Percentiles rank a stretch among this genome's conserved stretches.
These are phyloP conservation scores for Lachnellula suecica DNA, from an alignment of 2,329 filamentous ascomycete species.

Conservation along the genomic window DNA sequence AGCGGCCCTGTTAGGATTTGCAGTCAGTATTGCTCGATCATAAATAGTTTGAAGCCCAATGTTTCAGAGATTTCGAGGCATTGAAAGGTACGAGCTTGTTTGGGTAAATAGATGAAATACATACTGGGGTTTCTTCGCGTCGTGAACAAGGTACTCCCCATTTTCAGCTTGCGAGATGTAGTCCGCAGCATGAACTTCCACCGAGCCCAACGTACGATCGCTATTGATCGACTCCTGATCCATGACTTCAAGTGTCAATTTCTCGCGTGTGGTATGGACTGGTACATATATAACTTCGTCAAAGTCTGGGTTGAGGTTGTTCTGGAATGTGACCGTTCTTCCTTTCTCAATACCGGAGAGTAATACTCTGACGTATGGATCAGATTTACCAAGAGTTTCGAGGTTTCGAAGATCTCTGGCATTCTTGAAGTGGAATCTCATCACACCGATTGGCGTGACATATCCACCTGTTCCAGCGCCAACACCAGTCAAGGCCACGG, in stretches of 20 bases:
- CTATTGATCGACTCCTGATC: slow-evolving; percentile 91
- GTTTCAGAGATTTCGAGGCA: no score
- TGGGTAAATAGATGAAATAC: no score
- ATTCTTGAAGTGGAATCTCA: slow-evolving; percentile 88
- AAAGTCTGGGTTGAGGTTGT: slow-evolving; percentile 93
- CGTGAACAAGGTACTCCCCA: slow-evolving; percentile 79
- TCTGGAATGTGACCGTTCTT: slow-evolving; percentile 92
- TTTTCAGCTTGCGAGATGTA: slow-evolving; percentile 76
- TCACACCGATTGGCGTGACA: slow-evolving; percentile 88
- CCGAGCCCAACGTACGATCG: slow-evolving; percentile 80
- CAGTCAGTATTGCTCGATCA: no score
- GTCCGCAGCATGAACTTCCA: slow-evolving; percentile 76
- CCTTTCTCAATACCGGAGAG: slow-evolving; percentile 89
- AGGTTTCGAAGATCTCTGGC: slow-evolving; percentile 85
- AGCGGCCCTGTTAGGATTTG: no score
- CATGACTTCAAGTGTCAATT: slow-evolving; percentile 90
- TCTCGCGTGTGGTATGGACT: slow-evolving; percentile 80
- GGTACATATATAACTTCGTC: slow-evolving; percentile 95
- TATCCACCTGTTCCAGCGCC: slow-evolving; percentile 82
- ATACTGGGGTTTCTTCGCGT: slow-evolving; percentile 70
- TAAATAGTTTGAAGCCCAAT: no score
- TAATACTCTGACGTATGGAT: slow-evolving; percentile 87
- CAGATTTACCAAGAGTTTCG: slow-evolving; percentile 94
- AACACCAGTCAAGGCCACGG: slow-evolving; percentile 80
- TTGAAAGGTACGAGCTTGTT: no score